A percentile compares a stretch with the other conserved stretches of the same genome.
Conservation (phyloP, 2,329 filamentous ascomycete genomes). For the Colletotrichum orbiculare region DNA sequence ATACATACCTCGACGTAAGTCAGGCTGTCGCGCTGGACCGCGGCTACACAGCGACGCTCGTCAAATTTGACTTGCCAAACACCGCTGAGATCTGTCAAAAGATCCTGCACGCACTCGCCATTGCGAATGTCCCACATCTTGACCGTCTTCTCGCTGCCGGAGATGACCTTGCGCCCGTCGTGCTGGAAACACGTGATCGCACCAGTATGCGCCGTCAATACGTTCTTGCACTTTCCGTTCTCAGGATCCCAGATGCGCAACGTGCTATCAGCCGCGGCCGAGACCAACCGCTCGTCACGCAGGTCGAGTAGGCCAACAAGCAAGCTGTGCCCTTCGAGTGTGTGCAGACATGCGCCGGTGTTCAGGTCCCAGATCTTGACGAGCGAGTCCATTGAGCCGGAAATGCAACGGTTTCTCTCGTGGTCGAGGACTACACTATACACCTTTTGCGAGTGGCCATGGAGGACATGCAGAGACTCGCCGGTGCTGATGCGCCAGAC, state of each 20-base stretch:
- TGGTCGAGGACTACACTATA: slow-evolving; percentile 97
- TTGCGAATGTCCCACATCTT: slow-evolving; percentile 99
- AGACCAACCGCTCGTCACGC: slow-evolving; percentile 89
- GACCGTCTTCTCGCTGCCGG: slow-evolving; percentile 91
- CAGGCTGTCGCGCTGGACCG: slow-evolving; percentile 89
- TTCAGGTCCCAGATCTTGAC: slow-evolving; percentile 98
- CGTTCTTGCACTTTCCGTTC: slow-evolving; percentile 88
- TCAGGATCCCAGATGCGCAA: slow-evolving; percentile 97
- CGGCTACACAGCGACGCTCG: slow-evolving; percentile 92
- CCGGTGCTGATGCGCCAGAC: slow-evolving; percentile 99
- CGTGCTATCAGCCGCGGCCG: slow-evolving; percentile 94
- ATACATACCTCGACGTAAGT: slow-evolving; percentile 92
- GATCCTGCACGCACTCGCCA: slow-evolving; percentile 91
- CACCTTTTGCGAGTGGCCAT: slow-evolving; percentile 91
- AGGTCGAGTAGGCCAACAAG: slow-evolving; percentile 93
- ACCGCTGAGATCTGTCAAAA: slow-evolving; percentile 92
- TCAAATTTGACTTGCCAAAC: slow-evolving; percentile 99
- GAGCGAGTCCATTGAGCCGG: slow-evolving; percentile 96
- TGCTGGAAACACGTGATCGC: slow-evolving; percentile 99
- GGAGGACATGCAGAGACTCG: slow-evolving; percentile 83
- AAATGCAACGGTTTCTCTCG: slow-evolving; percentile 93
- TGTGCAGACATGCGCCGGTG: slow-evolving; percentile 86
- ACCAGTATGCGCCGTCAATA: slow-evolving; percentile 91
- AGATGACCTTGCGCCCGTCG: slow-evolving; percentile 95
- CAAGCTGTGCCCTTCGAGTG: slow-evolving; percentile 90